Evolutionary conservation across 2,329 filamentous ascomycete genomes (phyloP).

Genomic region (Coniochaeta hoffmannii): DNA sequence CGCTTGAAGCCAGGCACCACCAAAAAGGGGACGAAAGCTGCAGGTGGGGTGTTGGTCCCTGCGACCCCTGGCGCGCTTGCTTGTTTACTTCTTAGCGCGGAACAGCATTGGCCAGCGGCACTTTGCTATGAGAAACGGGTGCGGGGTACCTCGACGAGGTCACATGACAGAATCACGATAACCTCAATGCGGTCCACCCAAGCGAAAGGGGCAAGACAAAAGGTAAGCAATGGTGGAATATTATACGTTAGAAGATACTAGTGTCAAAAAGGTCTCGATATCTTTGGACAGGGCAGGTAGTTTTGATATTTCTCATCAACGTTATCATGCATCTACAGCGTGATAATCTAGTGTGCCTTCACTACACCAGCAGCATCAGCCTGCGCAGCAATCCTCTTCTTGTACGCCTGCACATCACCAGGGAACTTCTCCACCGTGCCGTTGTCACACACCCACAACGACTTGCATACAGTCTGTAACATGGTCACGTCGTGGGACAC

Average conservation of each 20-base stretch:
- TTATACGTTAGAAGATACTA: too few species aligned
- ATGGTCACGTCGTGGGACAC: slow-evolving; percentile 99
- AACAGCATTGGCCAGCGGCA: slow-evolving; percentile 9
- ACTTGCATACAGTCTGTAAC: slow-evolving; percentile 91
- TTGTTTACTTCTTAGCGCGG: slow-evolving; percentile 9
- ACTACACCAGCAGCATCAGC: slow-evolving; percentile 85
- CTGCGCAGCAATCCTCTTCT: slow-evolving; percentile 89
- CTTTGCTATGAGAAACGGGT: not conserved
- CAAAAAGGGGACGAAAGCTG: slow-evolving; percentile 12
- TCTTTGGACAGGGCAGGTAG: not conserved
- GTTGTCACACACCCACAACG: slow-evolving; percentile 91
- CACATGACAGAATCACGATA: not conserved
- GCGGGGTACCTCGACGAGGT: not conserved
- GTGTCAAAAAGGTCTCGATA: too few species aligned
- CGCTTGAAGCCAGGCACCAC: slow-evolving; percentile 19
- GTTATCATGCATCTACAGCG: not conserved
- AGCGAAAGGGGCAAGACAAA: not conserved
- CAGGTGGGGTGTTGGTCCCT: slow-evolving; percentile 16
- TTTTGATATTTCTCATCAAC: not conserved
- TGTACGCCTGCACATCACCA: slow-evolving; percentile 92
- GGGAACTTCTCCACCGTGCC: slow-evolving; percentile 94
- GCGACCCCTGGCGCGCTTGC: slow-evolving; percentile 13
- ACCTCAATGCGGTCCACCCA: not conserved
- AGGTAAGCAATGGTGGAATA: too few species aligned
- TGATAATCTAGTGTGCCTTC: slow-evolving; percentile 43